These are phyloP conservation scores for Sporothrix schenckii DNA, from an alignment of 2,329 filamentous ascomycete genomes.

Conservation along the genomic window DNA sequence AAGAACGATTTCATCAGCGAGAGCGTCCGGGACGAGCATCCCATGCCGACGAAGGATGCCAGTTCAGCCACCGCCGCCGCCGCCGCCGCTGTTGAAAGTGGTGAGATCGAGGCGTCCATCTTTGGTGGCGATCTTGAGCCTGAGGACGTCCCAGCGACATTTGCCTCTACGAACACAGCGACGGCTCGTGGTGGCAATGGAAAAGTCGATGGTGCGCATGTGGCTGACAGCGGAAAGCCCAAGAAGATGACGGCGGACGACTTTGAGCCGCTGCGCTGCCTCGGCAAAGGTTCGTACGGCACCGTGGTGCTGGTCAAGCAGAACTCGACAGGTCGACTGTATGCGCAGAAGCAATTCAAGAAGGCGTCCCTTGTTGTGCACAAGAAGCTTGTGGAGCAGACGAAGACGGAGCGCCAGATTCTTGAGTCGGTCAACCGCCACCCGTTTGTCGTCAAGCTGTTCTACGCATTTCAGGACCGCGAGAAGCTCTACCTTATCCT, in stretches of 20 bases:
- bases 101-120: background rate
- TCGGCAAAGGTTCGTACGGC: constrained; percentile 95
- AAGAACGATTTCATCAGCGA: constrained; percentile 83
- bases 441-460: constrained; percentile 96
- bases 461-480: constrained; percentile 96
- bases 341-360: constrained; percentile 97
- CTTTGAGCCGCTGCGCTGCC: constrained; percentile 86
- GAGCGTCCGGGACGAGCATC: constrained; percentile 51
- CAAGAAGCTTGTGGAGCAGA: constrained; percentile 95
- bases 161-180: background rate
- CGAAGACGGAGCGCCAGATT: constrained; percentile 93
- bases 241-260: constrained; percentile 91
- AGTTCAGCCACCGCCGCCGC: background rate
- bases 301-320: constrained; percentile 95
- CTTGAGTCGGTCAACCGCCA: constrained; percentile 95
- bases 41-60: constrained; percentile 30
- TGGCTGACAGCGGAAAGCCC: constrained; percentile 48
- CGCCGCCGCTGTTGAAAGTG: constrained; percentile 21
- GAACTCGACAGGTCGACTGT: constrained; percentile 80
- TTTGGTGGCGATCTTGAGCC: constrained; percentile 21
- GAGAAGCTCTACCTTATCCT: constrained; percentile 97
- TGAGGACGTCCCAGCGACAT: constrained; percentile 12
- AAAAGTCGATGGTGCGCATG: constrained; percentile 32
- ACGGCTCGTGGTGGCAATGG: background rate
- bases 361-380: constrained; percentile 95